Percentiles rank a stretch among this genome's conserved stretches.
phyloP scores from a whole-genome alignment of 1,284 basidiomycete genomes.

The Heterobasidion parviporum region DNA sequence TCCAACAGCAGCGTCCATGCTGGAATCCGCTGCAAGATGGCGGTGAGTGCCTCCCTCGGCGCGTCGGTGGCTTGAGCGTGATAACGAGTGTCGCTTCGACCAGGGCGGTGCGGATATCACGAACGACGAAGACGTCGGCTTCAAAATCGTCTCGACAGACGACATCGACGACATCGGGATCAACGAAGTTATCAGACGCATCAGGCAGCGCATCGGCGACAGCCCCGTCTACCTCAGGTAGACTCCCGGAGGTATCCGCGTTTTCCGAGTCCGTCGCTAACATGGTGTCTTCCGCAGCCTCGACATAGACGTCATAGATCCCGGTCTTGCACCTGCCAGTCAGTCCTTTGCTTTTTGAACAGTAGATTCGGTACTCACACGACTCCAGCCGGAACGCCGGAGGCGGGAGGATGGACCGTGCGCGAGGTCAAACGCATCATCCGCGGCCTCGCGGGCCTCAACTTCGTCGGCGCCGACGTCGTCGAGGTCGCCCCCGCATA shows the following conservation, averaged over 20 bases:
- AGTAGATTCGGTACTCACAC: not conserved
- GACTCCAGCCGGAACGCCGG: conserved; percentile 70
- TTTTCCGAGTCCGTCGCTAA: not conserved
- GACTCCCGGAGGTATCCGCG: not conserved
- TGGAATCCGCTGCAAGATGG: conserved; percentile 68
- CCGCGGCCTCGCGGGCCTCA: conserved; percentile 67
- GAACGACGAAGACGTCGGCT: conserved; percentile 58
- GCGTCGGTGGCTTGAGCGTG: not conserved
- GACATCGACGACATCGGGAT: conserved; percentile 70
- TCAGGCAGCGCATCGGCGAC: conserved; percentile 56
- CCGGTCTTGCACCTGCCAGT: conserved; percentile 74
- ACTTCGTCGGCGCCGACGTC: conserved; percentile 70
- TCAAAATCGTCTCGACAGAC: conserved; percentile 65
- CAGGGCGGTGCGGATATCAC: conserved; percentile 53
- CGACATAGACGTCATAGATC: conserved; percentile 78
- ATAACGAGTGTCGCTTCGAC: not conserved
- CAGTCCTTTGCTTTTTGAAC: conserved; percentile 17
- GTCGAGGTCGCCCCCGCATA: conserved; percentile 83
- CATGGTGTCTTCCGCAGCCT: conserved; percentile 26
- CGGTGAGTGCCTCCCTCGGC: conserved; percentile 27
- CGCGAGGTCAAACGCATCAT: conserved; percentile 74
- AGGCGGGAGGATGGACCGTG: conserved; percentile 77
- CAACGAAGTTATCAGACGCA: conserved; percentile 49
- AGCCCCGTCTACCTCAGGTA: conserved; percentile 71
- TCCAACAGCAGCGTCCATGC: conserved; percentile 69